These are phyloP conservation scores for Fraxinus dipetala DNA, from an alignment of 305 asterid genomes.

Conservation along the genomic window DNA sequence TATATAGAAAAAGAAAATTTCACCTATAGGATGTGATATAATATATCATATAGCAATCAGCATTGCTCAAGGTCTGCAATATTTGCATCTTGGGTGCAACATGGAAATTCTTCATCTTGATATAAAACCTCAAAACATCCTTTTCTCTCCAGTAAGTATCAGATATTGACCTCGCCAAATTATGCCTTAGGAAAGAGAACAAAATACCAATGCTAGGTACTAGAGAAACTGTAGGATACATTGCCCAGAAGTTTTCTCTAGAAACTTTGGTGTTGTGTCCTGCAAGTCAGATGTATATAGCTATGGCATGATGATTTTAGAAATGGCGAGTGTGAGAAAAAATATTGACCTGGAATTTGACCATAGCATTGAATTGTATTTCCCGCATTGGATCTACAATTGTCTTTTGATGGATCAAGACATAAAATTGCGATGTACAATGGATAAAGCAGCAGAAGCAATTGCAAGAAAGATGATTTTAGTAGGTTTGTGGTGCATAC, in stretches of 20 bases:
- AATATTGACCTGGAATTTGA: constrained; percentile 13
- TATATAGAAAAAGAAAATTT: constrained; percentile 3
- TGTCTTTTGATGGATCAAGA: constrained; percentile 1
- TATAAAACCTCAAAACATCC: constrained; percentile 42
- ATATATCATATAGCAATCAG: constrained; percentile 31
- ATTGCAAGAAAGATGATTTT: constrained; percentile 34
- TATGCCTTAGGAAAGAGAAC: constrained; percentile 28
- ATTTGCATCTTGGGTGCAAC: constrained; percentile 36
- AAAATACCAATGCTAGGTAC: constrained; percentile 18
- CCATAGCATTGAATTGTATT: not conserved
- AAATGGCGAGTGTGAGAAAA: constrained; percentile 34
- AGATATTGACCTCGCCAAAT: constrained; percentile 35
- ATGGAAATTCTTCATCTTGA: constrained; percentile 37
- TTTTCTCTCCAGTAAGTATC: constrained; percentile 35
- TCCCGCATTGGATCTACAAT: not conserved
- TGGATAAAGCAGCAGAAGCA: not conserved
- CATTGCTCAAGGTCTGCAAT: constrained; percentile 38
- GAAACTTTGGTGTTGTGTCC: constrained; percentile 30
- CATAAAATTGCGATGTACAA: not conserved
- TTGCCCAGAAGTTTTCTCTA: constrained; percentile 34
- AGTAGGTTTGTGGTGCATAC: constrained; percentile 46
- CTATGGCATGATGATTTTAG: constrained; percentile 38
- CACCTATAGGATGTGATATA: constrained; percentile 22
- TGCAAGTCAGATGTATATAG: constrained; percentile 40
- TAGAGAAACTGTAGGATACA: constrained; percentile 36